These are phyloP conservation scores for Fonsecaea nubica DNA, from an alignment of 2,329 filamentous ascomycete species.

Conservation along the genomic window DNA sequence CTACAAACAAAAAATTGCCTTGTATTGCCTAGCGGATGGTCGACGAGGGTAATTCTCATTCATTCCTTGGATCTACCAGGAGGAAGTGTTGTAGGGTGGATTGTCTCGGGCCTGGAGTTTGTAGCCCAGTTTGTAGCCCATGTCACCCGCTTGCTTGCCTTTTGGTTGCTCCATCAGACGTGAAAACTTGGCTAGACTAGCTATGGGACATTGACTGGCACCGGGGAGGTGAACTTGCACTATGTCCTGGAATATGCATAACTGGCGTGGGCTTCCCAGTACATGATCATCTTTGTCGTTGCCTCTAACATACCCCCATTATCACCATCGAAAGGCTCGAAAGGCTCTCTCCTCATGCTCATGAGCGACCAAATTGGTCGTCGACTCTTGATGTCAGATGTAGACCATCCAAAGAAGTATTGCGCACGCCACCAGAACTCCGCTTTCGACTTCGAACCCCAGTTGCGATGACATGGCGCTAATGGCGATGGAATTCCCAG, in stretches of 20 bases:
- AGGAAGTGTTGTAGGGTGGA: neutral
- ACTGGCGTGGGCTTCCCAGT: neutral
- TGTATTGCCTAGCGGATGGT: neutral
- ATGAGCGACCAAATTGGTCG: neutral
- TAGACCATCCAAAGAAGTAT: neutral
- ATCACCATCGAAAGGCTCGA: neutral
- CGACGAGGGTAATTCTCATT: neutral
- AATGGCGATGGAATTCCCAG: neutral
- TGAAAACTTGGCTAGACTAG: constrained; percentile 1
- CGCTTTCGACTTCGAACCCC: neutral
- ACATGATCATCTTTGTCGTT: neutral
- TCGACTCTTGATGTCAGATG: neutral
- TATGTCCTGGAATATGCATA: neutral
- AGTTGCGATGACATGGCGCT: constrained; percentile 6
- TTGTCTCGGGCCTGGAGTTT: neutral
- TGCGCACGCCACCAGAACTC: neutral
- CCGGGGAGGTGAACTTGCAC: neutral
- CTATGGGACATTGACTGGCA: neutral
- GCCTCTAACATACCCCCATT: neutral
- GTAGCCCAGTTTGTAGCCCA: neutral
- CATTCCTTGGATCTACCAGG: neutral
- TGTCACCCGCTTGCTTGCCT: neutral
- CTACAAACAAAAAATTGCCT: neutral
- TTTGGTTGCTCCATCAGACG: neutral
- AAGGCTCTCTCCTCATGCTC: neutral